Evolutionary conservation across 805 yeast genomes (phyloP), one percentile per base, ranked within the genome.

Genomic region (Nematodospora valgi): DNA sequence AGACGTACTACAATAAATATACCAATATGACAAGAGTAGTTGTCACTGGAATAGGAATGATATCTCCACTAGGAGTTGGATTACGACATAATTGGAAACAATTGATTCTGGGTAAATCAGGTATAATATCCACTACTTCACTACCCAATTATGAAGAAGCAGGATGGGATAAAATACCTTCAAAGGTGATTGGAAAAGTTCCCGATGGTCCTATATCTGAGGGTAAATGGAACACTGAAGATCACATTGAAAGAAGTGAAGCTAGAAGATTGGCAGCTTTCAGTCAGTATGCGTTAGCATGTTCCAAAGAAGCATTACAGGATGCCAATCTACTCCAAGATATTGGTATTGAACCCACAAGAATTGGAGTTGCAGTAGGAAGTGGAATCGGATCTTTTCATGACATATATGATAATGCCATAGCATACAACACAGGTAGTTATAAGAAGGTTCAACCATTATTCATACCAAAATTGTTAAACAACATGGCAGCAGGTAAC

Each of bases 401-500:
- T 12, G 95, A 86, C 40, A 58, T 76, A 0, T 78, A 78, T 48
- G 82, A 76, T 3, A 86, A 82, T 47, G 58, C 86, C 2, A 68
- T 76, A 10, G 64, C 68, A 2, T 76, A 76, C 41, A 49, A 56
- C 13, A 44, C 51, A 3, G 59, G 64, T 6, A 70, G 71, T 0
- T 83, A 82, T 54, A 74, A 80, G 39, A 78, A 77, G 44, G 79
- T 88, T 3, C 84, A 86, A 32, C 98, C 98, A 2, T 56, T 88
- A 37, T 84, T 91, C 55, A 79, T 93, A 5, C 98, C 98, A 0
- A 78, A 75, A 45, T 59, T 91, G 31, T 66, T 93, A 25, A 75
- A 85, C 24, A 93, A 93, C 54, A 93, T 93, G 98, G 96, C 96
- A 0, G 87, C 89, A 0, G 97, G 98, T 3, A 80, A 87, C 41